Conservation (phyloP, 805 yeast species). For the Priceomyces castillae region DNA sequence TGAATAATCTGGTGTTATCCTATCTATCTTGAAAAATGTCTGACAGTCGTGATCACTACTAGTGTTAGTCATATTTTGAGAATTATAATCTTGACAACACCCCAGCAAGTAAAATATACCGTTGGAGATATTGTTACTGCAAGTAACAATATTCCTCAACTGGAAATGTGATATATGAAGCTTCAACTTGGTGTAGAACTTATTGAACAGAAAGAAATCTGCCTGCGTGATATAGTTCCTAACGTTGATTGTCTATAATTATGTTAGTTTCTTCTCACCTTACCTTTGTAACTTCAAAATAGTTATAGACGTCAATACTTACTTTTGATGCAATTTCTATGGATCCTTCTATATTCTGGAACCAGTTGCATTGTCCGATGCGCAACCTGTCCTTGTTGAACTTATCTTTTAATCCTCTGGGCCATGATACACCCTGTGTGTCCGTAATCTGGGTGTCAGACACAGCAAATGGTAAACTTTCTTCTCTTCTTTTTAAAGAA, state of each 20-base stretch:
- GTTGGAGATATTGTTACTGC: conserved; percentile 27
- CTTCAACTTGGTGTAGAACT: conserved; percentile 42
- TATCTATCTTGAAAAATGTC: conserved; percentile 34
- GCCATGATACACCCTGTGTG: conserved; percentile 39
- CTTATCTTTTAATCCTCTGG: conserved; percentile 28
- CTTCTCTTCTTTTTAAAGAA: conserved; percentile 36
- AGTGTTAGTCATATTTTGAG: conserved; percentile 24
- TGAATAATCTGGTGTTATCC: conserved; percentile 30
- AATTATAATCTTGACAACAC: conserved; percentile 27
- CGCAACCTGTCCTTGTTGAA: conserved; percentile 33
- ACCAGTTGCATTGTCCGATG: conserved; percentile 37
- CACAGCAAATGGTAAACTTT: conserved; percentile 29
- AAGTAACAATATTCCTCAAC: conserved; percentile 49
- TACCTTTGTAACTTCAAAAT: background rate
- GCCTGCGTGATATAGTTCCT: conserved; percentile 20
- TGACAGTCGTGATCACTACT: conserved; percentile 27
- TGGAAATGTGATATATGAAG: conserved; percentile 58
- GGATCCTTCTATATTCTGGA: conserved; percentile 35
- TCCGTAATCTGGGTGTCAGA: conserved; percentile 16
- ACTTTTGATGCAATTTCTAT: conserved; percentile 32
- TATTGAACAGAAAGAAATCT: conserved; percentile 37
- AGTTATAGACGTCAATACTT: conserved; percentile 16
- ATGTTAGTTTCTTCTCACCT: conserved; percentile 18
- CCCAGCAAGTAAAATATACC: conserved; percentile 43
- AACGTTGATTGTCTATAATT: conserved; percentile 19